Conservation (phyloP, 176 grass and related monocot species). For the Musa itinerans region DNA sequence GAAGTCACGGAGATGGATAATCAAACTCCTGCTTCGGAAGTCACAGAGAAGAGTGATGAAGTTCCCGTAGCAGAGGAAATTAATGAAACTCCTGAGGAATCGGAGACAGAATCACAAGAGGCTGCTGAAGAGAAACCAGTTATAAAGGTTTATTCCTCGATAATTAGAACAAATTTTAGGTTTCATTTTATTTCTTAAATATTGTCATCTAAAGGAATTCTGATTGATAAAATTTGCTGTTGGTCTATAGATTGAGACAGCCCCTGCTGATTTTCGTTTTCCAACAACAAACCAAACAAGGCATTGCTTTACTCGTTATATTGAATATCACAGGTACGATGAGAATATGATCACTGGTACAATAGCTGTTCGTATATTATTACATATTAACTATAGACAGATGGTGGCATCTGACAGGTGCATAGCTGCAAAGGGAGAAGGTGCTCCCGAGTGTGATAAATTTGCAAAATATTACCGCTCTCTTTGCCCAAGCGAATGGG, state of each 20-base stretch:
- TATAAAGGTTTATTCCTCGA: neutral
- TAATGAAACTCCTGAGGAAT: neutral
- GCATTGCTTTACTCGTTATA: conserved; percentile 79
- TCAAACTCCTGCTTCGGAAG: too few species aligned
- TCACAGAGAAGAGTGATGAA: too few species aligned
- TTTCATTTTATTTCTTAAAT: neutral
- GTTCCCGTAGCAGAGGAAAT: neutral
- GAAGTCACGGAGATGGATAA: too few species aligned
- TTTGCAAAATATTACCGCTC: conserved; percentile 75
- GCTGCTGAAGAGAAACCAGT: neutral
- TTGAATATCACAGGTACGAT: conserved; percentile 80
- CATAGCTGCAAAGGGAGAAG: conserved; percentile 68
- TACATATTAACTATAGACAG: neutral
- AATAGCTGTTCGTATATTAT: neutral
- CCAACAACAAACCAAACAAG: conserved; percentile 85
- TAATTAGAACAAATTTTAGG: neutral
- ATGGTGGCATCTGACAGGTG: conserved; percentile 38
- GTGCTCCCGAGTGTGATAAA: conserved; percentile 61
- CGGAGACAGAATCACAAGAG: neutral
- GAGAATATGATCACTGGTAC: neutral
- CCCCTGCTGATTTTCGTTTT: conserved; percentile 81
- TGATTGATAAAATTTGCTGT: neutral
- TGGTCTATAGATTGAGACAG: conserved; percentile 53
- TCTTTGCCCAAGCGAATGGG: conserved; percentile 84
- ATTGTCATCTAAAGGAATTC: neutral